These are phyloP conservation scores for Candida frijolesensis DNA, from an alignment of 1,139 yeast species.

Conservation along the genomic window DNA sequence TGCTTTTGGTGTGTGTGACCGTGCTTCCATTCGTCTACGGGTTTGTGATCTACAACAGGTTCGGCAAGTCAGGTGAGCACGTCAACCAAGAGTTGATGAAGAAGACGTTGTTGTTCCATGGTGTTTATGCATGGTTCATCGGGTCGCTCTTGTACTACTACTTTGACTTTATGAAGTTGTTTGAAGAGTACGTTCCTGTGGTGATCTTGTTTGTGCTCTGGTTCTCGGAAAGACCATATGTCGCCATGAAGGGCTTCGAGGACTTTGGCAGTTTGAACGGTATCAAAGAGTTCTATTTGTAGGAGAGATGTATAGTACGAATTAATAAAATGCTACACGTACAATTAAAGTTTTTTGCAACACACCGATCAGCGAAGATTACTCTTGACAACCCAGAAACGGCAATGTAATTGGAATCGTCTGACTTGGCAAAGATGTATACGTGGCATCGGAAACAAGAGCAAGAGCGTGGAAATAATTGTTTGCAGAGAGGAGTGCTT, in stretches of 20 bases:
- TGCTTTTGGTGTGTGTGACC: background rate
- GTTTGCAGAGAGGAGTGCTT: too few relatives aligned
- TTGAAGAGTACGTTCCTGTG: slow-evolving; percentile 1
- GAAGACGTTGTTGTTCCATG: slow-evolving; percentile 3
- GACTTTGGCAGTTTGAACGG: slow-evolving; percentile 4
- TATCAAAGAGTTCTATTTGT: slow-evolving; percentile 5
- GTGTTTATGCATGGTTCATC: too few relatives aligned
- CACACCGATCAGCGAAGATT: background rate
- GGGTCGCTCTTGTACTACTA: background rate
- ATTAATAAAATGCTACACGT: background rate
- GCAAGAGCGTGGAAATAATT: background rate
- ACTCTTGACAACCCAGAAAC: background rate
- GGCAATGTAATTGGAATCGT: background rate
- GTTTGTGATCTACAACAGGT: background rate
- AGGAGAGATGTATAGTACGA: background rate
- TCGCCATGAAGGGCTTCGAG: slow-evolving; percentile 4
- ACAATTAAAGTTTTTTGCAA: background rate
- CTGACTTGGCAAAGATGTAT: background rate
- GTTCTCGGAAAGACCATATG: slow-evolving; percentile 5
- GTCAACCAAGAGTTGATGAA: background rate
- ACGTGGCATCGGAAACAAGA: background rate
- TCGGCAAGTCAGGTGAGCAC: background rate
- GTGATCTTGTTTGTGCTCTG: background rate
- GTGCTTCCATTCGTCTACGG: slow-evolving; percentile 2
- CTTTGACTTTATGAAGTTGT: background rate